phyloP scores from a whole-genome alignment of 2,329 filamentous ascomycete genomes.

The Fusarium mexicanum region DNA sequence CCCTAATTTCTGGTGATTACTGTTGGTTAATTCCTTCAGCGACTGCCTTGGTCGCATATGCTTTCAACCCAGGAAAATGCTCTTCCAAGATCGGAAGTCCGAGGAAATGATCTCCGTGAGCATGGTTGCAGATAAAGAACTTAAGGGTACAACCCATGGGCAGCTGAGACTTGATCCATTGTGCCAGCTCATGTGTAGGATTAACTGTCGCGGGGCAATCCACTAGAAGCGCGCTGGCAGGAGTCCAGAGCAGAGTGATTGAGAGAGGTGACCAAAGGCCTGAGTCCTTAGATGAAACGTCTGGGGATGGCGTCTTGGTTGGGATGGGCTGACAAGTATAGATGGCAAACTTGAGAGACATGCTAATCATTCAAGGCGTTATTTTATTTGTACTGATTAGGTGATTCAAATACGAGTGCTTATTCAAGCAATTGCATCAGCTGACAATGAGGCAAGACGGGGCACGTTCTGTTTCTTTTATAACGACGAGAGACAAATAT shows the following conservation, averaged over 20 bases:
- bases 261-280: neutral
- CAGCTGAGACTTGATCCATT: neutral
- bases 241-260: neutral
- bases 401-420: neutral
- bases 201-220: neutral
- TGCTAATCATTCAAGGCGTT: fast-evolving
- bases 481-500: fast-evolving
- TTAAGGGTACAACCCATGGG: neutral
- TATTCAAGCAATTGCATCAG: neutral
- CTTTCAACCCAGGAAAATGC: neutral
- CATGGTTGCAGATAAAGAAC: neutral
- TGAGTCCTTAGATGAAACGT: neutral
- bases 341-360: neutral
- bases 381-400: neutral
- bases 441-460: fast-evolving
- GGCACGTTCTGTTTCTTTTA: fast-evolving
- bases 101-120: neutral
- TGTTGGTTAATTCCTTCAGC: neutral
- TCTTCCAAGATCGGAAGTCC: neutral
- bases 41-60: neutral
- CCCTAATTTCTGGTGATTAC: neutral
- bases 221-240: neutral
- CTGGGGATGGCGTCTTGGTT: neutral
- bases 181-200: neutral
- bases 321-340: neutral